phyloP scores from a whole-genome alignment of 2,329 filamentous ascomycete genomes.

The Chaetomiaceae sp. region DNA sequence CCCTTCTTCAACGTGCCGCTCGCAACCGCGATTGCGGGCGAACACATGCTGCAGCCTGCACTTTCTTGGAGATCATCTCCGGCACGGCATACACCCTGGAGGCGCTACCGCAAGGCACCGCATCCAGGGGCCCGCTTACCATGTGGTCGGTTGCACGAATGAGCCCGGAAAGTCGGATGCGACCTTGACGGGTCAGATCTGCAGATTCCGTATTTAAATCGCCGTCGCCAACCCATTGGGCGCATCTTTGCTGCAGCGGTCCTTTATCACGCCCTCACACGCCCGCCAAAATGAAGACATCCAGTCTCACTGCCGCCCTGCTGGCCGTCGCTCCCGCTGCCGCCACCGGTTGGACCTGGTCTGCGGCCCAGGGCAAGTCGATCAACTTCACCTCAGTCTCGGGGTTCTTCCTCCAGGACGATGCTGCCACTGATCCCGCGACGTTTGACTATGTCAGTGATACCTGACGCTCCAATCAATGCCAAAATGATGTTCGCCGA shows the following conservation, averaged over 20 bases:
- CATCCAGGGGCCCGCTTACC: background rate
- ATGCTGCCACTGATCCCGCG: background rate
- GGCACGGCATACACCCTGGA: background rate
- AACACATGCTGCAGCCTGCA: too few species aligned
- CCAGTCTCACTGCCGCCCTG: background rate
- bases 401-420: background rate
- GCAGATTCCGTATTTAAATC: background rate
- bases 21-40: too few species aligned
- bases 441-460: background rate
- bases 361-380: background rate
- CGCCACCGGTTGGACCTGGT: background rate
- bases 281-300: background rate
- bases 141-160: background rate
- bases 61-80: background rate
- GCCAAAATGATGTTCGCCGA: background rate
- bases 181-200: background rate
- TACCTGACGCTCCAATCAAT: background rate
- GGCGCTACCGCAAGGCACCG: background rate
- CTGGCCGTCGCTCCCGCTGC: background rate
- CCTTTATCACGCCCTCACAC: background rate
- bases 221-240: background rate
- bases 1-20: too few species aligned
- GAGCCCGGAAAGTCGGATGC: background rate
- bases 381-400: background rate
- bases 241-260: background rate